Evolutionary conservation across 176 grass and related monocot species (phyloP), one percentile per base, ranked within the genome.

Genomic region (Cenchrus purpureus): DNA sequence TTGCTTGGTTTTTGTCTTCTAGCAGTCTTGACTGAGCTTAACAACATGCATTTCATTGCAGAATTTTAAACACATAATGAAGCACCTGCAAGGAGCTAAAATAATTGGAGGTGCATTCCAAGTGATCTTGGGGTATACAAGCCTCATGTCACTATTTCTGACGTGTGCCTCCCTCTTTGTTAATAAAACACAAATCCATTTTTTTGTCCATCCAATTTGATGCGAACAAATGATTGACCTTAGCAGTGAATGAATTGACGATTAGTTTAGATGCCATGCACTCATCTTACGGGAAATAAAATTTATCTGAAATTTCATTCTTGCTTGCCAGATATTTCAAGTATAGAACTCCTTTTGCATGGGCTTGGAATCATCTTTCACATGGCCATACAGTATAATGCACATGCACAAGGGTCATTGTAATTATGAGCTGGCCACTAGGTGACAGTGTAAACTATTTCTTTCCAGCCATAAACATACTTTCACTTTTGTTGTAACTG

Each of bases 31-130:
- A 61, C 59, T n/a, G 8, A 72, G n/a, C 53, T 78, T 65, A 87
- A 54, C 72, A 57, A 73, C 9, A 25, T 57, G 15, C 58, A 25
- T 74, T 46, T 44, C 17, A 61, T 79, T 89, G 88, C 93, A 99
- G 97, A 99, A 85, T 51, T 99, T 99, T 90, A 99, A 92, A 83
- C 97, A 99, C 50, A 92, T 96, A 77, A 99, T 99, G 97, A 99
- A 96, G 90, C 91, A 99, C 78, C 70, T 99, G 37, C 97, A 34
- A 62, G 97, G 97, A 83, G 97, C 97, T 87, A 88, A 94, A 74
- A 96, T 99, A 79, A 89, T 94, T 84, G 87, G 88, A 67, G 87
- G 93, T 74, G 72, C 57, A 79, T 99, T 99, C 91, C 97, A 99
- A 94, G 88, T 94, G 50, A 15, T 96, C 43, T 84, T 99, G 62